A percentile compares a stretch with the other conserved stretches of the same genome.
Conservation (phyloP, 225 moss, liverwort and hornwort genomes). For the Physcomitrellopsis africana region DNA sequence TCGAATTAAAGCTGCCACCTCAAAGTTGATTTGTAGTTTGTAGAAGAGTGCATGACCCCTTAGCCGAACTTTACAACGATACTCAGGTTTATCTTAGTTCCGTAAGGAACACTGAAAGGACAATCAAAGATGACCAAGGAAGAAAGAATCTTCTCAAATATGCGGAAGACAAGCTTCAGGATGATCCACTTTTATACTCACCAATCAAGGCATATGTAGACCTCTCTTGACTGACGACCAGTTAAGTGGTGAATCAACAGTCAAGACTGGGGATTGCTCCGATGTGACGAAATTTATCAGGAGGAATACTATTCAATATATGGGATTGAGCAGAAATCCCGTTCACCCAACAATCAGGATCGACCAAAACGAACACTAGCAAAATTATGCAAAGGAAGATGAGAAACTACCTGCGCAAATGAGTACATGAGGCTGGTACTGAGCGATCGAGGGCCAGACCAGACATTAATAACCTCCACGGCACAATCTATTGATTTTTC, state of each 20-base stretch:
- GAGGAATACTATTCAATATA: background rate
- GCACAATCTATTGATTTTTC: conserved; percentile 18
- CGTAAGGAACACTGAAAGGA: background rate
- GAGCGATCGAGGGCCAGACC: conserved; percentile 73
- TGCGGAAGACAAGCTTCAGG: background rate
- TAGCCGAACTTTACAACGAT: background rate
- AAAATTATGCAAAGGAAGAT: background rate
- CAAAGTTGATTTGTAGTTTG: background rate
- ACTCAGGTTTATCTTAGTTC: background rate
- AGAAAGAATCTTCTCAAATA: background rate
- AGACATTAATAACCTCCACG: conserved; percentile 60
- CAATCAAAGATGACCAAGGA: background rate
- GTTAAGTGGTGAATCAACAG: background rate
- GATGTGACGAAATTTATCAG: background rate
- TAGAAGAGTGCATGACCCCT: background rate
- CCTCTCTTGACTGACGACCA: background rate
- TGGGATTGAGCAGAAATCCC: background rate
- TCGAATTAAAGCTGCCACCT: background rate
- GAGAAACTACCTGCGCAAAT: conserved; percentile 61
- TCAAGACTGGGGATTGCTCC: background rate
- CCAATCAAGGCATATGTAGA: background rate
- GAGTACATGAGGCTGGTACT: conserved; percentile 83
- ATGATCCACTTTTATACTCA: no score
- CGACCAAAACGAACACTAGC: background rate
- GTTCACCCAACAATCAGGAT: background rate